Percentiles rank a stretch among this genome's conserved stretches.
Evolutionary conservation across 75 land plant species (phyloP).

Genomic region (Sequoiadendron giganteum): DNA sequence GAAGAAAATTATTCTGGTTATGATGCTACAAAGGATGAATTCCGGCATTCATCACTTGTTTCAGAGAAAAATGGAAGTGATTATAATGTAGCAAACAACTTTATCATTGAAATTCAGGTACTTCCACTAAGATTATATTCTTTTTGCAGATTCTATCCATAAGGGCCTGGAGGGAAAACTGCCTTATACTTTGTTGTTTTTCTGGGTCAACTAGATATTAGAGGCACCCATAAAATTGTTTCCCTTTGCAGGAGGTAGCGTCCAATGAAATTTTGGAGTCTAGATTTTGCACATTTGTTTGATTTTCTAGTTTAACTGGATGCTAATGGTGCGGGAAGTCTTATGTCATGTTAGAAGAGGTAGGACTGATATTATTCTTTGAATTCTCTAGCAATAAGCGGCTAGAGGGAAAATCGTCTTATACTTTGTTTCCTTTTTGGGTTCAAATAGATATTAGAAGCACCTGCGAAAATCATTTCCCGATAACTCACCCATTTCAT

Average conservation of each 20-base stretch:
- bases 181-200: neutral
- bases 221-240: neutral
- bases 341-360: neutral
- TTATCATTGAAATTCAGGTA: slow-evolving; percentile 38
- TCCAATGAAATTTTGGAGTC: neutral
- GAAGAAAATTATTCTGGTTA: neutral
- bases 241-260: neutral
- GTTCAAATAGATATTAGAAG: neutral
- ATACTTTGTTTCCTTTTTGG: neutral
- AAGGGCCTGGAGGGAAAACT: neutral
- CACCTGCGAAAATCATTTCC: neutral
- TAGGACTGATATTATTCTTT: neutral
- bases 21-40: slow-evolving; percentile 7
- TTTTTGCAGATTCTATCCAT: neutral
- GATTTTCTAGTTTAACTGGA: neutral
- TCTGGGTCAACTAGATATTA: neutral
- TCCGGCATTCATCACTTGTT: neutral
- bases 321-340: neutral
- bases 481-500: too few relatives aligned
- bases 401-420: neutral
- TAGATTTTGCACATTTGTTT: neutral
- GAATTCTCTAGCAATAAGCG: neutral
- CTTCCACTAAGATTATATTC: neutral
- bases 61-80: slow-evolving; percentile 3
- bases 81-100: slow-evolving; percentile 15